Evolutionary conservation across 2,329 filamentous ascomycete species (phyloP).

Genomic region (Aspergillus brunneoviolaceus): DNA sequence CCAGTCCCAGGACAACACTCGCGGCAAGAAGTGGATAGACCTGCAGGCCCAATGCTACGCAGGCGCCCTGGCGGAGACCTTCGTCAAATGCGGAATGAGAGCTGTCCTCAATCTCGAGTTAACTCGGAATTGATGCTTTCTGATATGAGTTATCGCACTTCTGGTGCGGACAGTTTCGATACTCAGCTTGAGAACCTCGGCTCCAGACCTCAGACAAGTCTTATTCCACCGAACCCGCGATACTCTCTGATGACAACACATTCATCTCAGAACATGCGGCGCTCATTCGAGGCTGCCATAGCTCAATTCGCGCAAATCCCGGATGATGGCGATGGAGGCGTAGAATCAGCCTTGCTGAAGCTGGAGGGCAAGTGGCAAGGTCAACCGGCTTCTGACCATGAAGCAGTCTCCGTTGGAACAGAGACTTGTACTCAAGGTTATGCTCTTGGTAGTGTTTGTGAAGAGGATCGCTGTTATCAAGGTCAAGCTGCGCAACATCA

Average conservation of each 20-base stretch:
- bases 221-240: constrained; percentile 34
- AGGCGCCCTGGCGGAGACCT: constrained; percentile 74
- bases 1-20: constrained; percentile 17
- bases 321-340: constrained; percentile 82
- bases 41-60: constrained; percentile 58
- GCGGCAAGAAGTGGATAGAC: constrained; percentile 18
- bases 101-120: constrained; percentile 54
- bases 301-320: constrained; percentile 84
- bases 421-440: neutral
- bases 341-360: constrained; percentile 89
- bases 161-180: constrained; percentile 24
- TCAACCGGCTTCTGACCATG: constrained; percentile 5
- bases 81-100: constrained; percentile 64
- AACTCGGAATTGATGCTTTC: constrained; percentile 39
- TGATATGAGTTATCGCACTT: constrained; percentile 35
- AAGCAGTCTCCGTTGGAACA: neutral
- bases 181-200: constrained; percentile 14
- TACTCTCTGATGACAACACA: constrained; percentile 50
- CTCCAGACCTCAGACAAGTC: constrained; percentile 28
- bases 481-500: constrained; percentile 1
- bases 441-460: neutral
- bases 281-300: constrained; percentile 85
- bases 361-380: constrained; percentile 75
- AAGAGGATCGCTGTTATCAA: constrained; percentile 9
- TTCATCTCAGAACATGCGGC: constrained; percentile 57